A percentile compares a stretch with the other conserved stretches of the same genome.
These are phyloP conservation scores for Jaminaea rosea DNA, from an alignment of 1,284 basidiomycete genomes.

Conservation along the genomic window DNA sequence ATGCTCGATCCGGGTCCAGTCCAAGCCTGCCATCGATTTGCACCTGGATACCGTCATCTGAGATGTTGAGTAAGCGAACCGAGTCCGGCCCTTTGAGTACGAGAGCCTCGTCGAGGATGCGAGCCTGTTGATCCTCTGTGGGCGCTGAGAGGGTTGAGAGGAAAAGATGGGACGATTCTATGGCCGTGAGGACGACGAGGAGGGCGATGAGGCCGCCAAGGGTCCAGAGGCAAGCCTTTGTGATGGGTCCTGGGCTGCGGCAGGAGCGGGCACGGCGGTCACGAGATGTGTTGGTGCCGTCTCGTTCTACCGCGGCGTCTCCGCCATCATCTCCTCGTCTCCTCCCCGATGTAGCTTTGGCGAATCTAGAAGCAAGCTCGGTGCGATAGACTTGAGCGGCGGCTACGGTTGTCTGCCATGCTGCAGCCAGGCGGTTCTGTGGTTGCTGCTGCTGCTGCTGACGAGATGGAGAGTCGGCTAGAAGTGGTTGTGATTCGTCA, in stretches of 20 bases:
- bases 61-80: slow-evolving; percentile 30
- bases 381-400: background rate
- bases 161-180: slow-evolving; percentile 24
- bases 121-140: slow-evolving; percentile 18
- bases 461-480: background rate
- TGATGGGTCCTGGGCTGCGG: no score
- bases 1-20: slow-evolving; percentile 30
- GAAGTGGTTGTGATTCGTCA: background rate
- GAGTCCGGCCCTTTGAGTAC: slow-evolving; percentile 32
- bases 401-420: background rate
- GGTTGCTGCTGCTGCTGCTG: background rate
- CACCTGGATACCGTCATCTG: slow-evolving; percentile 28
- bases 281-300: background rate
- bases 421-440: background rate
- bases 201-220: slow-evolving; percentile 17
- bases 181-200: slow-evolving; percentile 17
- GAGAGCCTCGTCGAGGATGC: slow-evolving; percentile 30
- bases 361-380: background rate
- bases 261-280: no score
- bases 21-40: slow-evolving; percentile 34
- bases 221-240: slow-evolving; percentile 15
- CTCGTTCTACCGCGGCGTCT: background rate
- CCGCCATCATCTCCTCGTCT: background rate
- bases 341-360: background rate
- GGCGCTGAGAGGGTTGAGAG: slow-evolving; percentile 23